Base-by-base conservation (phyloP, 2,329 filamentous ascomycete genomes). In the Elsinoe batatas region DNA sequence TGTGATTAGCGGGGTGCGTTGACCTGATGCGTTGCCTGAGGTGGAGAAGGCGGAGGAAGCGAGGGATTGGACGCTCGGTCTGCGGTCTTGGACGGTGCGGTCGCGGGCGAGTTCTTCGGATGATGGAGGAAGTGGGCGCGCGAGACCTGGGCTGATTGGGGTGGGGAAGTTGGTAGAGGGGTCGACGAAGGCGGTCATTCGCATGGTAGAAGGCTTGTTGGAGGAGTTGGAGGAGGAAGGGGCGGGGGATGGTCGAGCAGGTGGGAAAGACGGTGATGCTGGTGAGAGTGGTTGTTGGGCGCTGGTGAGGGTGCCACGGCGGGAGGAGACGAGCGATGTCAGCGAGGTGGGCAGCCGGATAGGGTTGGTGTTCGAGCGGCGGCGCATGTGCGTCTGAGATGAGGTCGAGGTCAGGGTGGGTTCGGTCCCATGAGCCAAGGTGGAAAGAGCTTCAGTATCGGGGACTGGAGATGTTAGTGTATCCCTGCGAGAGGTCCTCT, bases 291-390 rank as follows among this genome's bases (percentile, higher is more conserved):
- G 32, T 42, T 49, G 13, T 33, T 15, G 38, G 32, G 64, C 43
- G 26, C 26, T 30, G 7, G 26, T 20, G 22, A 22, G 20, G 20
- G 17, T 62, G 61, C 37, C 67, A 68, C 69, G 67, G 68, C 71
- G 62, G 35, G 61, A 40, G 66, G 69, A 18, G 67, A 62, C 33
- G 65, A 63, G 15, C 32, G 59, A 58, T 8, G 64, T 61, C n/a
- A 59, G 60, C 36, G 63, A 49, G 62, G 26, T 96, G 11, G 91
- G 89, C 18, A 96, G 76, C 46, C 88, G 83, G 59, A 96, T 94
- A 0, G 91, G 95, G 70, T 97, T 91, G 47, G 89, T 83, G 61
- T 95, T 91, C 3, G 46, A 67, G 65, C 2, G 65, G 61, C 8
- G 65, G 62, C 20, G 64, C 8, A 11, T 47, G 17, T 40, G 71